A percentile compares a stretch with the other conserved stretches of the same genome.
phyloP scores from a whole-genome alignment of 352 stramenopile genomes.

The Pythium sukuiense region DNA sequence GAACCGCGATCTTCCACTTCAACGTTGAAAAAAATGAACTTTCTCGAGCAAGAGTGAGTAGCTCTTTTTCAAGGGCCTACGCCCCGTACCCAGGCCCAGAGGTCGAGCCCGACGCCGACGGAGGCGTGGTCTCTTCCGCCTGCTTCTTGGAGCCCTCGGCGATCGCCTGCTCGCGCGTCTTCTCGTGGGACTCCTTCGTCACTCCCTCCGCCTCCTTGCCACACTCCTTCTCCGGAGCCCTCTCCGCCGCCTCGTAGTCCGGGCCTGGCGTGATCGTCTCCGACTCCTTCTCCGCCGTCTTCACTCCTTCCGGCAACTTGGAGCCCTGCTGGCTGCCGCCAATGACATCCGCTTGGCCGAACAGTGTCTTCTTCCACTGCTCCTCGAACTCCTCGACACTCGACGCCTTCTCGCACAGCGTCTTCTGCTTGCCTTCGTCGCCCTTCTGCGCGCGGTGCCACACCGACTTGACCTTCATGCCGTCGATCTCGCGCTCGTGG shows the following conservation, averaged over 20 bases:
- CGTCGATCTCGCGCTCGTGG: conserved; percentile 68
- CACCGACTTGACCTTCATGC: conserved; percentile 54
- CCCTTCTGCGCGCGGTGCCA: conserved; percentile 49
- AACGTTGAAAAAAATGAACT: not conserved
- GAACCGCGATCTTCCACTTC: not conserved
- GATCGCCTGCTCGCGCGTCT: conserved; percentile 54
- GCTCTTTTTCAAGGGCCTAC: too few species aligned
- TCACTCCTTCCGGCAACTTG: conserved; percentile 22
- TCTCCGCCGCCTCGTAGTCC: conserved; percentile 32
- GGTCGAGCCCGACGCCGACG: conserved; percentile 14
- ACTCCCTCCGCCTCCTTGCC: conserved; percentile 29
- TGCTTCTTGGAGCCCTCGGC: conserved; percentile 55
- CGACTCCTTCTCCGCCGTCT: conserved; percentile 23
- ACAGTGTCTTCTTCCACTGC: conserved; percentile 61
- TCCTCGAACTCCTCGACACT: conserved; percentile 63
- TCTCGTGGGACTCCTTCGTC: conserved; percentile 35
- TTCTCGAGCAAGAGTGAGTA: not conserved
- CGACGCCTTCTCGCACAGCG: conserved; percentile 27
- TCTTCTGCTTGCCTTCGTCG: conserved; percentile 63
- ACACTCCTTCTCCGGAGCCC: conserved; percentile 41
- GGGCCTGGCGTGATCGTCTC: conserved; percentile 18
- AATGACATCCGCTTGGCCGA: conserved; percentile 43
- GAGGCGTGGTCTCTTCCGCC: conserved; percentile 69
- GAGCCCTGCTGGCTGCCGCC: conserved; percentile 7
- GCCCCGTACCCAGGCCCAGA: not conserved